phyloP scores from a whole-genome alignment of 495 filamentous ascomycete species.

The Talaromyces thailandensis region DNA sequence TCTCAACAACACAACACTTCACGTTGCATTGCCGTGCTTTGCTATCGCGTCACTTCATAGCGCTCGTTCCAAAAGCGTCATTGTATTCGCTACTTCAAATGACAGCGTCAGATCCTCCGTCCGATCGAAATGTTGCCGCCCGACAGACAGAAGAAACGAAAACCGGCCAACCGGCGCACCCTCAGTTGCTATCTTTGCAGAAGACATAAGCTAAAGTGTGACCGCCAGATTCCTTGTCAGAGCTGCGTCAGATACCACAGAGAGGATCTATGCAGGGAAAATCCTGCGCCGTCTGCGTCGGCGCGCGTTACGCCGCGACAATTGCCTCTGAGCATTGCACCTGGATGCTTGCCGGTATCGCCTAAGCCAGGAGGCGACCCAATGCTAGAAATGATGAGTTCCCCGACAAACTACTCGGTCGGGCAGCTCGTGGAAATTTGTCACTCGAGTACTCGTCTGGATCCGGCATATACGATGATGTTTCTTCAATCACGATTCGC shows the following conservation, averaged over 20 bases:
- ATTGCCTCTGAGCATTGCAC: constrained; percentile 1
- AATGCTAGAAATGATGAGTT: not conserved
- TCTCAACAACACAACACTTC: not conserved
- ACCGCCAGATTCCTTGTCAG: constrained; percentile 7
- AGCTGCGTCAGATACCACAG: constrained; percentile 8
- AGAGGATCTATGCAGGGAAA: constrained; percentile 3
- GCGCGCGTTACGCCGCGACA: not conserved
- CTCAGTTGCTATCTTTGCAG: constrained; percentile 7
- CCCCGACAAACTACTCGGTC: not conserved
- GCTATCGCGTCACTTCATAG: not conserved
- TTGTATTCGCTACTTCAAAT: not conserved
- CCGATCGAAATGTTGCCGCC: not conserved
- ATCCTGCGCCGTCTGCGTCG: constrained; percentile 4
- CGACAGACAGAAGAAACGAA: constrained; percentile 3
- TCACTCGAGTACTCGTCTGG: not conserved
- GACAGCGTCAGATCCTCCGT: not conserved
- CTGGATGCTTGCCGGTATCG: not conserved
- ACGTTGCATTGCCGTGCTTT: not conserved
- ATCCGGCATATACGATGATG: not conserved
- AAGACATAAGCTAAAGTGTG: constrained; percentile 9
- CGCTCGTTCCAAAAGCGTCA: too few species aligned
- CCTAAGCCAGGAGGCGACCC: not conserved
- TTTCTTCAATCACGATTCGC: not conserved
- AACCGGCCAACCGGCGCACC: constrained; percentile 2
- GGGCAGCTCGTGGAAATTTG: not conserved